A percentile compares a stretch with the other conserved stretches of the same genome.
Evolutionary conservation across 768 basidiomycete species (phyloP).

Genomic region (Trametes gibbosa): DNA sequence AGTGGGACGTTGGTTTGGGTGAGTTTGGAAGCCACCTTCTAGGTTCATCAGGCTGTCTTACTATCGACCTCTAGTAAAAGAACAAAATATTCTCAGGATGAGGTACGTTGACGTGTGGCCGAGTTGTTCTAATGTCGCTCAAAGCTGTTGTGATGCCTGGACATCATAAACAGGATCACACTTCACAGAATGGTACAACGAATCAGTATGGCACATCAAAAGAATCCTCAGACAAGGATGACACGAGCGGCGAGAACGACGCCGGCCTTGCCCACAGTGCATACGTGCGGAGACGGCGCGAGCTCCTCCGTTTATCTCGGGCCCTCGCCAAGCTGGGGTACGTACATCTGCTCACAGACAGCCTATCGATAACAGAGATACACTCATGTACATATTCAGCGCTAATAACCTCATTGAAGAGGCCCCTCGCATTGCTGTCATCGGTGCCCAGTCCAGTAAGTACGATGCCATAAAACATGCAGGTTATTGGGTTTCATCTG

Average conservation of each 20-base stretch:
- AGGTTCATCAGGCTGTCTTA: no score
- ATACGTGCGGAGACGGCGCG: slow-evolving; percentile 40
- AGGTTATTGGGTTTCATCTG: neutral
- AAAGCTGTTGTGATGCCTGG: no score
- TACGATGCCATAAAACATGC: neutral
- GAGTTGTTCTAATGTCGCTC: no score
- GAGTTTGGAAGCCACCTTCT: no score
- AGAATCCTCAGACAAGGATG: neutral
- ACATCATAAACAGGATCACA: no score
- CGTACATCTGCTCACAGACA: neutral
- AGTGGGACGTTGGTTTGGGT: no score
- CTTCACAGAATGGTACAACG: no score
- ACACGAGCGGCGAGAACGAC: neutral
- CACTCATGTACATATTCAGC: slow-evolving; percentile 25
- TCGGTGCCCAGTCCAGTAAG: slow-evolving; percentile 55
- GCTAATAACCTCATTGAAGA: slow-evolving; percentile 37
- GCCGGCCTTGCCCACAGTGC: slow-evolving; percentile 29
- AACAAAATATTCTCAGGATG: no score
- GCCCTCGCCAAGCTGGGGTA: slow-evolving; percentile 28
- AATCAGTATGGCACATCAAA: neutral
- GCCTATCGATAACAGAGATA: no score
- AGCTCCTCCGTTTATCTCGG: slow-evolving; percentile 38
- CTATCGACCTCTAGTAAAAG: no score
- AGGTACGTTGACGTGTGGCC: no score
- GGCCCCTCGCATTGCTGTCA: slow-evolving; percentile 53